Percentiles rank a stretch among this genome's conserved stretches.
Conservation (phyloP, 2,329 filamentous ascomycete genomes). For the Amphichorda felina region DNA sequence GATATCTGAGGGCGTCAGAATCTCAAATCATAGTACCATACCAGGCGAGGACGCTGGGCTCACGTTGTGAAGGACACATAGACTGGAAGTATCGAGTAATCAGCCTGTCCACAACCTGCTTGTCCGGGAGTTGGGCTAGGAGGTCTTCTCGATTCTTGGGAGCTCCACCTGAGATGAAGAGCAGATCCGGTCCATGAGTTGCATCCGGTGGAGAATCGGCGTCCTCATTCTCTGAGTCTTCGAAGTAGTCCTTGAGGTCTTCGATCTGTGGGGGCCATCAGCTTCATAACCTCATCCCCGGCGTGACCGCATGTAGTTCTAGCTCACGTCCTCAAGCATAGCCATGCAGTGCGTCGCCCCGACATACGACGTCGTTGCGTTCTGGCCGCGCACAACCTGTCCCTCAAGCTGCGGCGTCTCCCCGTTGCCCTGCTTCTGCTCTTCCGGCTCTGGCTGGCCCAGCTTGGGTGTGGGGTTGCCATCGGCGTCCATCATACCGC, state of each 20-base stretch:
- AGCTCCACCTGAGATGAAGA: slow-evolving; percentile 26
- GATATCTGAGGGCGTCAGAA: slow-evolving; percentile 24
- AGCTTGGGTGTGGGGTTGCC: slow-evolving; percentile 17
- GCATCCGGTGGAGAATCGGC: slow-evolving; percentile 19
- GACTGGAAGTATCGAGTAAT: slow-evolving; percentile 42
- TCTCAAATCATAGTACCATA: background rate
- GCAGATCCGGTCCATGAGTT: slow-evolving; percentile 25
- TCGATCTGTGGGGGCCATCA: slow-evolving; percentile 32
- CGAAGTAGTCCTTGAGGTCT: slow-evolving; percentile 46
- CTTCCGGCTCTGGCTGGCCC: slow-evolving; percentile 36
- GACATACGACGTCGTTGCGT: slow-evolving; percentile 35
- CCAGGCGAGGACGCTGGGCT: background rate
- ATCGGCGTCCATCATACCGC: slow-evolving; percentile 5
- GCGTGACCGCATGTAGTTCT: background rate
- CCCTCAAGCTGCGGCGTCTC: background rate
- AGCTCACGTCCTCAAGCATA: slow-evolving; percentile 45
- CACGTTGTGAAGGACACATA: slow-evolving; percentile 31
- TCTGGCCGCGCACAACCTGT: slow-evolving; percentile 25
- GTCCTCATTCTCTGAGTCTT: slow-evolving; percentile 27
- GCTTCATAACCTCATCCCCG: background rate
- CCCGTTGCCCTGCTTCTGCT: slow-evolving; percentile 17
- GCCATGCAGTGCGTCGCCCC: slow-evolving; percentile 50
- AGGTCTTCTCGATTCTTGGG: slow-evolving; percentile 32
- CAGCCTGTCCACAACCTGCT: slow-evolving; percentile 33
- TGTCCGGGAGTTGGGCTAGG: slow-evolving; percentile 33